Evolutionary conservation across 2,329 filamentous ascomycete genomes (phyloP).

Genomic region (Sporothrix sp.): DNA sequence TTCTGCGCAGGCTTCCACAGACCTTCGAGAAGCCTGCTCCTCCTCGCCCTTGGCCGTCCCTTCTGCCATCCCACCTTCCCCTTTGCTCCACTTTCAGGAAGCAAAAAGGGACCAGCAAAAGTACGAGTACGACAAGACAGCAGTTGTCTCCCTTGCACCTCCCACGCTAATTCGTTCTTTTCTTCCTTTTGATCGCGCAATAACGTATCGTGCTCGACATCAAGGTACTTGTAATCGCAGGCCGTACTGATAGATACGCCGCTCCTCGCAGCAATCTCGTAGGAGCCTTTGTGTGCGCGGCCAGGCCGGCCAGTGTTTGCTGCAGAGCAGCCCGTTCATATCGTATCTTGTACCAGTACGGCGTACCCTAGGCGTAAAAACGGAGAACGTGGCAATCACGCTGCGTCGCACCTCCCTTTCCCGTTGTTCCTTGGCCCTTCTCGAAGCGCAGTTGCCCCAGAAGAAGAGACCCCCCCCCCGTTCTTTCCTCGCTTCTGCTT

Average conservation of each 20-base stretch:
- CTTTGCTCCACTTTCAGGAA: constrained; percentile 6
- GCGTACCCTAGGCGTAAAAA: no score
- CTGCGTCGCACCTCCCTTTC: constrained; percentile 1
- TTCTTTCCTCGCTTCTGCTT: background rate
- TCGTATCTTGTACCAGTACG: no score
- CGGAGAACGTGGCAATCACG: constrained; percentile 13
- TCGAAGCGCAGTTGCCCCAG: constrained; percentile 14
- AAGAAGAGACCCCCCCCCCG: background rate
- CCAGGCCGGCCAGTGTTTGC: background rate
- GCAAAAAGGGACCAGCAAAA: no score
- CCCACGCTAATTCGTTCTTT: background rate
- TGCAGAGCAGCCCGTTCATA: no score
- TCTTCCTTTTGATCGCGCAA: no score
- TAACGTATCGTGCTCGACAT: no score
- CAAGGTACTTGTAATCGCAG: no score
- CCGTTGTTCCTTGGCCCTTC: constrained; percentile 17
- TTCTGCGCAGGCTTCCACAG: constrained; percentile 25
- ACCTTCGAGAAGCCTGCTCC: constrained; percentile 22
- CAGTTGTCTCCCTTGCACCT: background rate
- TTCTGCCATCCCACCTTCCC: background rate
- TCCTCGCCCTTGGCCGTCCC: background rate
- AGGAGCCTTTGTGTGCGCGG: background rate
- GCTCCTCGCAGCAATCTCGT: background rate
- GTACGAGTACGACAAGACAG: no score
- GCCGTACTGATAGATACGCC: background rate